Evolutionary conservation across 2,329 filamentous ascomycete genomes (phyloP).

Genomic region (Aschersonia sp.): DNA sequence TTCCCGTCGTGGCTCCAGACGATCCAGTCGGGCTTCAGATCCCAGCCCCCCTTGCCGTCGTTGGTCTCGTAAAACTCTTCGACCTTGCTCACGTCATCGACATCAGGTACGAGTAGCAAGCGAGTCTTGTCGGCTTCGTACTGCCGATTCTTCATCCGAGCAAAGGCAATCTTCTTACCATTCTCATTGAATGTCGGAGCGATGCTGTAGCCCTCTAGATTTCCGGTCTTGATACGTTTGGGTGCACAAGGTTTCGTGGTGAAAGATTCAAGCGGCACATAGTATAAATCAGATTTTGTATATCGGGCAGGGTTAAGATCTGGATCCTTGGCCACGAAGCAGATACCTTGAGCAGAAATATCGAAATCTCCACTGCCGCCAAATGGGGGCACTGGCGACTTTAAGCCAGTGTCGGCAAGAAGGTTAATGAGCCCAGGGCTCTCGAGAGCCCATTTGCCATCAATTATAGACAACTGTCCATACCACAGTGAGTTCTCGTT

Average conservation of each 20-base stretch:
- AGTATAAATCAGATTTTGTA: conserved; percentile 74
- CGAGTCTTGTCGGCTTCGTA: conserved; percentile 68
- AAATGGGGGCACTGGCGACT: conserved; percentile 62
- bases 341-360: conserved; percentile 48
- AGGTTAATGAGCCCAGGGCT: conserved; percentile 43
- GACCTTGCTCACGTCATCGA: conserved; percentile 40
- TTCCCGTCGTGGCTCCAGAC: conserved; percentile 44
- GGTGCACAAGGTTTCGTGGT: conserved; percentile 35
- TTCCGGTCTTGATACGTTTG: conserved; percentile 36
- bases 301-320: conserved; percentile 55
- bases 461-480: conserved; percentile 38
- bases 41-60: conserved; percentile 51
- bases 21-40: conserved; percentile 40
- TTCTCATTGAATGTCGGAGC: conserved; percentile 61
- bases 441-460: conserved; percentile 25
- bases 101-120: conserved; percentile 48
- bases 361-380: conserved; percentile 74
- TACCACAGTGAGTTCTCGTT: conserved; percentile 64
- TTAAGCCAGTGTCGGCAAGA: conserved; percentile 42
- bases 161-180: conserved; percentile 58
- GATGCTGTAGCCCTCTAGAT: conserved; percentile 48
- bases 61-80: conserved; percentile 47
- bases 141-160: conserved; percentile 60
- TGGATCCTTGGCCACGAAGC: conserved; percentile 65
- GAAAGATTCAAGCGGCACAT: conserved; percentile 50